phyloP scores from a whole-genome alignment of 2,329 filamentous ascomycete genomes.

The Hymenoscyphus albidus region DNA sequence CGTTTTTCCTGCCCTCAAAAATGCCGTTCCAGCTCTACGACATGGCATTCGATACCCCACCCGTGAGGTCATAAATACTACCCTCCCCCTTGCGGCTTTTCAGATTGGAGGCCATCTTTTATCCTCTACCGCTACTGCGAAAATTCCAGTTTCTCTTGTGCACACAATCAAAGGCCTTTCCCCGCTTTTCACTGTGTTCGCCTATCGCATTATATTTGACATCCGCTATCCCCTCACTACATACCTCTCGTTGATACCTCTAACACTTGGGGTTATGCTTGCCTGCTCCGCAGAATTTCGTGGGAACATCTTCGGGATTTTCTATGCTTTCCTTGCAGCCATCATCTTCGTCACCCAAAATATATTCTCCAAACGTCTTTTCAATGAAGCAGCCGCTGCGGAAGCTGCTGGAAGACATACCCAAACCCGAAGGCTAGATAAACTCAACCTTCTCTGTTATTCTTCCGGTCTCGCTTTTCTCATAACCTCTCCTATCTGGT shows the following conservation, averaged over 20 bases:
- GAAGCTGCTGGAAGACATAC: constrained; percentile 67
- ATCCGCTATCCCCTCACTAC: constrained; percentile 85
- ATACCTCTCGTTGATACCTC: constrained; percentile 82
- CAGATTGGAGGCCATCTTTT: constrained; percentile 92
- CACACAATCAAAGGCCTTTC: constrained; percentile 98
- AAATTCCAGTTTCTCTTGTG: constrained; percentile 93
- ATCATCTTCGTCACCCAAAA: constrained; percentile 97
- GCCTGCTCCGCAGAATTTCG: constrained; percentile 90
- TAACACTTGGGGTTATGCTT: constrained; percentile 92
- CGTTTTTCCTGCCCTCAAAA: constrained; percentile 66
- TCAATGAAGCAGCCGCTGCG: constrained; percentile 86
- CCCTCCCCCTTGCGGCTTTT: constrained; percentile 87
- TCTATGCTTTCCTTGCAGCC: constrained; percentile 85
- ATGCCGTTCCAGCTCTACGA: constrained; percentile 71
- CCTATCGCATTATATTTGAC: constrained; percentile 84
- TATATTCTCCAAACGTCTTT: constrained; percentile 96
- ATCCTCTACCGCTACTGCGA: constrained; percentile 87
- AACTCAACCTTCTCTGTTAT: constrained; percentile 93
- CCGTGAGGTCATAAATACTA: constrained; percentile 76
- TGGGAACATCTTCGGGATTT: constrained; percentile 83
- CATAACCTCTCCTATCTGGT: constrained; percentile 85
- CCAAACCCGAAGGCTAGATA: constrained; percentile 79
- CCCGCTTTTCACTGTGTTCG: constrained; percentile 89
- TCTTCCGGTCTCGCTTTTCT: constrained; percentile 92
- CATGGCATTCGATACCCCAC: constrained; percentile 80